Evolutionary conservation across 2,329 filamentous ascomycete species (phyloP).

Genomic region (Colletotrichum sp.): DNA sequence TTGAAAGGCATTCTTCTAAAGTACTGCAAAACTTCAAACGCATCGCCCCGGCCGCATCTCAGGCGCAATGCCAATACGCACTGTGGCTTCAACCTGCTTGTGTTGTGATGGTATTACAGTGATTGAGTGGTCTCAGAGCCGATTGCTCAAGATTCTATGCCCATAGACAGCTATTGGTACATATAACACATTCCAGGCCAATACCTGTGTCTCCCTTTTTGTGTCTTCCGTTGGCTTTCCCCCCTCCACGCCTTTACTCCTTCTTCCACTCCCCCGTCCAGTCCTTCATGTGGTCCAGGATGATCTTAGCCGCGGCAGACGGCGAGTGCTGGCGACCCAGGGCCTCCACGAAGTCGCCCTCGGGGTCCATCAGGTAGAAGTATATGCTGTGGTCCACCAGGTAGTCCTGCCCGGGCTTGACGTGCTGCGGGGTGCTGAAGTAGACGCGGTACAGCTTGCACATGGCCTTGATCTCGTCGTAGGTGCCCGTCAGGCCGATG

Average conservation of each 20-base stretch:
- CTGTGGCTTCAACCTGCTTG: not conserved
- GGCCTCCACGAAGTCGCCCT: conserved; percentile 97
- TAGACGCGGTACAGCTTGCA: conserved; percentile 98
- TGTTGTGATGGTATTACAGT: conserved; percentile 12
- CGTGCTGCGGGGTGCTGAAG: conserved; percentile 88
- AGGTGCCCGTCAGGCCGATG: conserved; percentile 89
- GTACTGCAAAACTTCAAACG: not conserved
- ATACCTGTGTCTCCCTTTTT: not conserved
- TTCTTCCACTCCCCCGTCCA: conserved; percentile 41
- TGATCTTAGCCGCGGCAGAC: conserved; percentile 82
- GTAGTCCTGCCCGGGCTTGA: conserved; percentile 95
- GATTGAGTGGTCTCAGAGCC: conserved; percentile 19
- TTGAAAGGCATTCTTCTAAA: not conserved
- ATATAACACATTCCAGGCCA: conserved; percentile 13
- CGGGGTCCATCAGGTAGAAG: conserved; percentile 99
- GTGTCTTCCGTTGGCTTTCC: not conserved
- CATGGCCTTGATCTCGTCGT: conserved; percentile 90
- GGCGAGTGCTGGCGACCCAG: conserved; percentile 94
- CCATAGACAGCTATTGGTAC: conserved; percentile 15
- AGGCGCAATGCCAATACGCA: not conserved
- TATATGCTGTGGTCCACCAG: conserved; percentile 99
- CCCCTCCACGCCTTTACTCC: not conserved
- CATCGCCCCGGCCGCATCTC: not conserved
- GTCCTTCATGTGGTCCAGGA: conserved; percentile 81
- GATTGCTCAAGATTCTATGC: conserved; percentile 11